Evolutionary conservation across 192 early-diverging fungal genomes (phyloP), one percentile per base, ranked within the genome.

Genomic region (Ambispora gerdemannii): DNA sequence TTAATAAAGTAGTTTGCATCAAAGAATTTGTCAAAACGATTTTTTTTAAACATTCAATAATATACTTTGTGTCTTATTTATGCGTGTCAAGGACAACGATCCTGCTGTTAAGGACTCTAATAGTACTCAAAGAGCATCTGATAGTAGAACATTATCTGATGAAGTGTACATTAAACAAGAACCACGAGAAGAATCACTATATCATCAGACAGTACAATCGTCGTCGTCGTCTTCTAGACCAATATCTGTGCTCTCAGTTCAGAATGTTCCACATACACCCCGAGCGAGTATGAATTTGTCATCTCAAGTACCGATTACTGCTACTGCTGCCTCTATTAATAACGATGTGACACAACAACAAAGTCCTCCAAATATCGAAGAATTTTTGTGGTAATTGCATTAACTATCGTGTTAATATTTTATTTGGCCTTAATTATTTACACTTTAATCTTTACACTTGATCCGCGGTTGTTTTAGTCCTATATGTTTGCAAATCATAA

Each of bases 401-500:
- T 43, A n/a, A n/a, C n/a, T n/a, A n/a, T n/a, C n/a, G n/a, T n/a
- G n/a, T n/a, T n/a, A n/a, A n/a, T n/a, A n/a, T n/a, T n/a, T n/a
- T n/a, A n/a, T n/a, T n/a, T n/a, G n/a, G n/a, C n/a, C n/a, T n/a
- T n/a, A n/a, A n/a, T n/a, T n/a, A n/a, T n/a, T n/a, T n/a, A n/a
- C n/a, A n/a, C n/a, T 43, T 43, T 15, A 43, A 43, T 43, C 38
- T 10, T 15, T 43, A 10, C 6, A 6, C 38, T 43, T 43, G 6
- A 10, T 43, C 15, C 38, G 38, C 15, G 15, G 15, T 56, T 56
- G 20, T 56, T 27, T 13, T 72, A 84, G 93, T 69, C 89, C 91
- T 25, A 92, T 95, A 30, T 95, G 93, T 63, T 74, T 88, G 27
- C 80, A 86, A 35, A 76, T 82, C 17, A 88, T 95, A 67, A 76